These are phyloP conservation scores for Trebouxia gelatinosa DNA, from an alignment of 163 green algal species.

Conservation along the genomic window DNA sequence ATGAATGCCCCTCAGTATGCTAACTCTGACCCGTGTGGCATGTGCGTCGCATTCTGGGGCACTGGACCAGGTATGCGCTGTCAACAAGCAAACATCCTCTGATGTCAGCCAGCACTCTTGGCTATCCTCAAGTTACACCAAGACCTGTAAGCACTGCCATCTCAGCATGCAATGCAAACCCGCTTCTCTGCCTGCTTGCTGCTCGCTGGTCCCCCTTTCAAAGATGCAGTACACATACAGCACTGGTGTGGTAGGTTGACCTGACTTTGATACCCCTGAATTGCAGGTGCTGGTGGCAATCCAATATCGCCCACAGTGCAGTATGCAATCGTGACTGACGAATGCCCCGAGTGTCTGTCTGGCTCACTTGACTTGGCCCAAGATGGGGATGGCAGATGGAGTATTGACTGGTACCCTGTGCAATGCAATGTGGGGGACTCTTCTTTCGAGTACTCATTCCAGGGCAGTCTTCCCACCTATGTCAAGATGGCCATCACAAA, in stretches of 20 bases:
- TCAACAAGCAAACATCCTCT: neutral
- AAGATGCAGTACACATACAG: neutral
- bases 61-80: slow-evolving; percentile 20
- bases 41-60: slow-evolving; percentile 37
- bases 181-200: too few species aligned
- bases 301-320: slow-evolving; percentile 13
- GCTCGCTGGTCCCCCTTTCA: neutral
- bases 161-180: neutral
- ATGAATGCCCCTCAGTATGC: slow-evolving; percentile 37
- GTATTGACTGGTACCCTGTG: slow-evolving; percentile 34
- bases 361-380: slow-evolving; percentile 35
- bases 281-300: slow-evolving; percentile 15
- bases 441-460: slow-evolving; percentile 37
- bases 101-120: too few species aligned
- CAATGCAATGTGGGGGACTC: slow-evolving; percentile 34
- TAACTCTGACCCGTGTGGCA: slow-evolving; percentile 29
- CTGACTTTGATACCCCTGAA: neutral
- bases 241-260: neutral
- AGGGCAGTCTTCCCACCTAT: slow-evolving; percentile 34
- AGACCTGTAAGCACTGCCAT: too few species aligned
- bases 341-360: slow-evolving; percentile 35
- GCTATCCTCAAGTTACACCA: too few species aligned
- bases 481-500: slow-evolving; percentile 43
- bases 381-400: slow-evolving; percentile 37
- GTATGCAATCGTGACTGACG: slow-evolving; percentile 30